Percentiles rank a stretch among this genome's conserved stretches.
phyloP scores from a whole-genome alignment of 345 rosid species.

The Eucalyptus shirleyi region DNA sequence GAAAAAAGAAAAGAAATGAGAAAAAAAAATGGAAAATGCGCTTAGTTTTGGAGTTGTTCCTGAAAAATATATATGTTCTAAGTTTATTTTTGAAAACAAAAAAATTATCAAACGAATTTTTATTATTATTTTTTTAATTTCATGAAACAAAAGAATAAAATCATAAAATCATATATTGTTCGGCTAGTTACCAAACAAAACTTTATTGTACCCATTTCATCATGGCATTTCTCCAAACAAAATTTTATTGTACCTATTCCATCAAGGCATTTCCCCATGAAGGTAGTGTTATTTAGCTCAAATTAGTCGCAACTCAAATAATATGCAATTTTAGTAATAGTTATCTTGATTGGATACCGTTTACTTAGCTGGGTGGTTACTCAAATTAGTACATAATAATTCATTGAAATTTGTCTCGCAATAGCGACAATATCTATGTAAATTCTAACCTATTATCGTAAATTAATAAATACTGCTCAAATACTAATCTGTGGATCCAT shows the following conservation, averaged over 20 bases:
- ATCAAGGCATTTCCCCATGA: neutral
- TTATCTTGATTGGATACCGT: accelerated
- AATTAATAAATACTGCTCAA: neutral
- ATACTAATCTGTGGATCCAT: accelerated
- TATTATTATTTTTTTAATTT: too few relatives aligned
- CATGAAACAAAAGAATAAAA: too few relatives aligned
- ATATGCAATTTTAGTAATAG: neutral
- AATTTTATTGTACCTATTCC: too few relatives aligned
- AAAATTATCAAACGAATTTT: too few relatives aligned
- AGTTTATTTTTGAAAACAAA: too few relatives aligned
- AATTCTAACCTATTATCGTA: neutral
- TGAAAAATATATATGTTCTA: too few relatives aligned
- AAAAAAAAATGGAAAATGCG: too few relatives aligned
- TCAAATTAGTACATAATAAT: neutral
- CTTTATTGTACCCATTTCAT: neutral
- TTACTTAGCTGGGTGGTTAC: neutral
- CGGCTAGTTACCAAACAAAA: accelerated
- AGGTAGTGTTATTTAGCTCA: neutral
- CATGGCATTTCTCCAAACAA: neutral
- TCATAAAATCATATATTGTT: too few relatives aligned
- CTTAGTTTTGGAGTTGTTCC: too few relatives aligned
- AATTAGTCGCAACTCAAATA: neutral
- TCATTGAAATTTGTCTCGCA: neutral
- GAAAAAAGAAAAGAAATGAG: too few relatives aligned
- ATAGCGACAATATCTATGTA: accelerated